These are phyloP conservation scores for Russula compacta DNA, from an alignment of 768 basidiomycete genomes.

Conservation along the genomic window DNA sequence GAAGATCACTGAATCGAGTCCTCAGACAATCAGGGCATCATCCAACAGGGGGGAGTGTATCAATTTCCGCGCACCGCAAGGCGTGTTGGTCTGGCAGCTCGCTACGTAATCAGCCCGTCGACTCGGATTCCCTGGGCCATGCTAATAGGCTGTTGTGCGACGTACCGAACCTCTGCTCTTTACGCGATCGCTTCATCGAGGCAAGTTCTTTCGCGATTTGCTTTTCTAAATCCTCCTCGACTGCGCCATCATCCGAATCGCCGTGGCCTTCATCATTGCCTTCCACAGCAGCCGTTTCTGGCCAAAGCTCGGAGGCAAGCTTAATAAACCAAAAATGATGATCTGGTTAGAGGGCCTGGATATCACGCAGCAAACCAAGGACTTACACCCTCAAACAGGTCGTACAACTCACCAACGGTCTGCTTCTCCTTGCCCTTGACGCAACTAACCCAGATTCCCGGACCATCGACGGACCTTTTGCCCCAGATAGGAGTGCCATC, in stretches of 20 bases:
- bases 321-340: constrained; percentile 23
- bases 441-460: constrained; percentile 80
- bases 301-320: constrained; percentile 71
- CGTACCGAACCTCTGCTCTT: constrained; percentile 58
- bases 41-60: background rate
- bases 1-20: constrained; percentile 48
- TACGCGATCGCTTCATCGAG: constrained; percentile 56
- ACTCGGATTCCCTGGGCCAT: background rate
- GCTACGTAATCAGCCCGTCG: constrained; percentile 31
- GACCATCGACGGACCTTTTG: constrained; percentile 62
- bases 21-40: background rate
- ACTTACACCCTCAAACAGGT: constrained; percentile 68
- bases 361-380: background rate
- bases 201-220: constrained; percentile 66
- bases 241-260: constrained; percentile 28
- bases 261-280: constrained; percentile 14
- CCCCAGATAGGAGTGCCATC: constrained; percentile 62
- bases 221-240: constrained; percentile 48
- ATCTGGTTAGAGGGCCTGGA: background rate
- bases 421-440: constrained; percentile 79
- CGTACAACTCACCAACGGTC: constrained; percentile 65
- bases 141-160: background rate
- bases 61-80: constrained; percentile 48
- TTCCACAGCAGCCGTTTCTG: constrained; percentile 25
- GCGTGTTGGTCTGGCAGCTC: constrained; percentile 72